Conservation (phyloP, 2,329 filamentous ascomycete genomes). For the Periconia sp. region DNA sequence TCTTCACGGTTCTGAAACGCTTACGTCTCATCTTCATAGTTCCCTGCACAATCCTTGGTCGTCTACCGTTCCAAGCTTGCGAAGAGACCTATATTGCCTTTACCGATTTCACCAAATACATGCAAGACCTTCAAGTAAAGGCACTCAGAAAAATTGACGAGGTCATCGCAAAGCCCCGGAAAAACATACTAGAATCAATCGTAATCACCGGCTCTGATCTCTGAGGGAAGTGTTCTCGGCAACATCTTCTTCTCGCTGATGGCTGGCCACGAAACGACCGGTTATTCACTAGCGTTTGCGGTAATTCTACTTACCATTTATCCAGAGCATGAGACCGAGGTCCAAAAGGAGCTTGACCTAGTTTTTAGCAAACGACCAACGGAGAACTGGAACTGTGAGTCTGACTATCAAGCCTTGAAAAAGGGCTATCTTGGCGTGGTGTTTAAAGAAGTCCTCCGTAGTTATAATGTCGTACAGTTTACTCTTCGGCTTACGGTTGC, state of each 20-base stretch:
- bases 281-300: conserved; percentile 52
- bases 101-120: conserved; percentile 9
- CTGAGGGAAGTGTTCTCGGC: conserved; percentile 16
- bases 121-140: conserved; percentile 6
- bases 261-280: conserved; percentile 37
- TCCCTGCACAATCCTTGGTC: conserved; percentile 8
- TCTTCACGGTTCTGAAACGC: conserved; percentile 13
- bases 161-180: conserved; percentile 1
- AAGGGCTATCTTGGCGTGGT: conserved; percentile 17
- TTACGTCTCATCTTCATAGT: conserved; percentile 15
- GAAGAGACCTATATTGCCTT: conserved; percentile 7
- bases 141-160: conserved; percentile 3
- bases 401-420: conserved; percentile 8
- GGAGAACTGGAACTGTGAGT: conserved; percentile 10
- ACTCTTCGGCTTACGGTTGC: background rate
- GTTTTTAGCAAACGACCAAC: conserved; percentile 2
- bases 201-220: conserved; percentile 9
- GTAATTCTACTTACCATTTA: conserved; percentile 53
- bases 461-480: conserved; percentile 14
- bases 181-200: conserved; percentile 9
- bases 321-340: conserved; percentile 52
- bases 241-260: conserved; percentile 20
- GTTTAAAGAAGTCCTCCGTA: conserved; percentile 16
- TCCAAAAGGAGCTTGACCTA: conserved; percentile 47
- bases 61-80: conserved; percentile 4